Base-by-base conservation (phyloP, 1,284 basidiomycete species). In the Wolfiporia cocos region DNA sequence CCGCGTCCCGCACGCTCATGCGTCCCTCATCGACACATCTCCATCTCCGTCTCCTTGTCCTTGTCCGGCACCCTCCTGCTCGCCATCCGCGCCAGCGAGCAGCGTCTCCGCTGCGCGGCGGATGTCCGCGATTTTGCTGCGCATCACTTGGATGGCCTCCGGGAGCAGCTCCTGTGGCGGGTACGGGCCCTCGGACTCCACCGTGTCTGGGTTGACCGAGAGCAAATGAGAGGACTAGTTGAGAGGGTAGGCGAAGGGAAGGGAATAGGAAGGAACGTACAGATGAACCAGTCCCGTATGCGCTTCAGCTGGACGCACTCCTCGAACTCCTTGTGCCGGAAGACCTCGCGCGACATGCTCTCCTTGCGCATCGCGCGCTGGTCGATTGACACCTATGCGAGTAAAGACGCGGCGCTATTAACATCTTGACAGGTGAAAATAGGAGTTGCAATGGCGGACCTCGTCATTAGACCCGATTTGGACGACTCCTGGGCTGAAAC, bases 271-370 rank as follows among this genome's bases (percentile, higher is more conserved):
- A 20, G 17, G 30, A 18, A 70, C 78, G 49, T 53, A 94, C 93
- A 98, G 47, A 99, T 76, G 63, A 98, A 99, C 67, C 88, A 89
- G 69, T 99, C 94, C 41, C 93, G 71, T 39, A 97, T 82, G 9
- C 96, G 74, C 37, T 84, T 81, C 34, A 99, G 73, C 60, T 90
- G 77, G 12, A 96, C 91, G 46, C 76, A 80, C 38, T 81, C 92
- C 39, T 84, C 77, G 53, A 99, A 97, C 61, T 99, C 94, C 1
- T 86, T 79, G 63, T 98, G 88, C 45, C 95, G 76, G 35, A 98
- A 72, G 1, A 95, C 94, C 63, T 99, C 95, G 36, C 96, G 74
- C 52, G 85, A 92, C 55, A 99, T 90, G 1, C 85, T 92, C 62
- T 99, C 96, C 47, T 83, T 84, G 22, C 95, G 74, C 18, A 93